phyloP scores from a whole-genome alignment of 306 rosid species.

The Cotoneaster glaucophyllus region DNA sequence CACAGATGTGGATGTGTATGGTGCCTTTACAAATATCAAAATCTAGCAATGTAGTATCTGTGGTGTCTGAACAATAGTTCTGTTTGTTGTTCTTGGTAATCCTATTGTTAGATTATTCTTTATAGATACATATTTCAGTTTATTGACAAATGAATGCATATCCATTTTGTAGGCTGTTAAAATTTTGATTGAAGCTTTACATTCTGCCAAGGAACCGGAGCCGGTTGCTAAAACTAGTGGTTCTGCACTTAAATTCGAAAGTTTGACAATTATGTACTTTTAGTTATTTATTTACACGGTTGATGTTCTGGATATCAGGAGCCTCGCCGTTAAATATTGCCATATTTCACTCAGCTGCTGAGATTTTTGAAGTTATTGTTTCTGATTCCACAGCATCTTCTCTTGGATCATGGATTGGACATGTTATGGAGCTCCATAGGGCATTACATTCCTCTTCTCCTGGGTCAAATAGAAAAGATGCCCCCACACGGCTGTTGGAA shows the following conservation, averaged over 20 bases:
- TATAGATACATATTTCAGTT: slow-evolving; percentile 6
- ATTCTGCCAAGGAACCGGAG: slow-evolving; percentile 72
- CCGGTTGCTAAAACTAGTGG: slow-evolving; percentile 57
- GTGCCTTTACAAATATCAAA: background rate
- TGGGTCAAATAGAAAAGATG: slow-evolving; percentile 93
- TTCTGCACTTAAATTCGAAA: slow-evolving; percentile 19
- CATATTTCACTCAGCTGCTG: slow-evolving; percentile 91
- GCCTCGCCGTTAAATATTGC: slow-evolving; percentile 78
- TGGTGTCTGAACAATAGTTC: background rate
- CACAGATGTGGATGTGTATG: background rate
- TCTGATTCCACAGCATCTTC: slow-evolving; percentile 84
- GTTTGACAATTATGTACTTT: slow-evolving; percentile 1
- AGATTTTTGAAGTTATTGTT: slow-evolving; percentile 95
- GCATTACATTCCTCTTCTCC: slow-evolving; percentile 87
- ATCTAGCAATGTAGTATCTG: background rate
- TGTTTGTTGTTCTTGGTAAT: background rate
- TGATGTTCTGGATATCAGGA: slow-evolving; percentile 43
- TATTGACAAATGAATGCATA: background rate
- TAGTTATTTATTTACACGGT: slow-evolving; percentile 16
- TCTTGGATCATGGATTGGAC: slow-evolving; percentile 82
- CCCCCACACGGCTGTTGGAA: slow-evolving; percentile 90
- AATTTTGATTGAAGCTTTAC: slow-evolving; percentile 71
- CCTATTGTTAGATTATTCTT: slow-evolving; percentile 11
- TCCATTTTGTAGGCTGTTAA: slow-evolving; percentile 59
- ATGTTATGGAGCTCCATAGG: slow-evolving; percentile 81